Percentiles rank a stretch among this genome's conserved stretches.
Evolutionary conservation across 2,329 filamentous ascomycete species (phyloP).

Genomic region (Nemania sp.): DNA sequence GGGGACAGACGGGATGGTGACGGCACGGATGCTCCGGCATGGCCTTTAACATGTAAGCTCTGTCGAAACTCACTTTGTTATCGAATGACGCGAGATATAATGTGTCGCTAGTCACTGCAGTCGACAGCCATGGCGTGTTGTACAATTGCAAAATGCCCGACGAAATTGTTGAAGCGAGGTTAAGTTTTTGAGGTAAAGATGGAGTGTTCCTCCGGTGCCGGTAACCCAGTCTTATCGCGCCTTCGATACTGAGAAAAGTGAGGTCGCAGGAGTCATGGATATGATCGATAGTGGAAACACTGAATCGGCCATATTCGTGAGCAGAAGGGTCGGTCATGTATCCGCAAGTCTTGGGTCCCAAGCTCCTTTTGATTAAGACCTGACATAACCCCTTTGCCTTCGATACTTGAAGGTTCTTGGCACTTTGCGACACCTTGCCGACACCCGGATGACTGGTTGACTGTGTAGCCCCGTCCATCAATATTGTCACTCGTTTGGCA

Average conservation of each 20-base stretch:
- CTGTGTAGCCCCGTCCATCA: background rate
- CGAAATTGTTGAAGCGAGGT: constrained; percentile 4
- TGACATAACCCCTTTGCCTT: constrained; percentile 3
- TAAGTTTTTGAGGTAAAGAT: constrained; percentile 7
- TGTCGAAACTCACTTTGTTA: background rate
- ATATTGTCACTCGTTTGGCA: background rate
- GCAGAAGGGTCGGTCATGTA: constrained; percentile 3
- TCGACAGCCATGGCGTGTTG: constrained; percentile 8
- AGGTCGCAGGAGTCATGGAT: background rate
- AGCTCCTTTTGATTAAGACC: background rate
- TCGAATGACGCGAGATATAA: background rate
- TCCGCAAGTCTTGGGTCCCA: background rate
- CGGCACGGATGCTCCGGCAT: background rate
- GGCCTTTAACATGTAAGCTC: background rate
- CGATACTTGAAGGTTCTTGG: background rate
- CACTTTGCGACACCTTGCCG: background rate
- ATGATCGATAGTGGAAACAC: background rate
- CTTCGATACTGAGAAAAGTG: background rate
- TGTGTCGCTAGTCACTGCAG: background rate
- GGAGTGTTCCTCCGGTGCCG: background rate
- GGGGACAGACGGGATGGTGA: background rate
- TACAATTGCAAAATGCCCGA: constrained; percentile 10
- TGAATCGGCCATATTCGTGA: constrained; percentile 4
- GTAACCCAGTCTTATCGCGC: background rate
- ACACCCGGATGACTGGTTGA: background rate